These are phyloP conservation scores for Lupinus albus DNA, from an alignment of 306 rosid species.

Conservation along the genomic window DNA sequence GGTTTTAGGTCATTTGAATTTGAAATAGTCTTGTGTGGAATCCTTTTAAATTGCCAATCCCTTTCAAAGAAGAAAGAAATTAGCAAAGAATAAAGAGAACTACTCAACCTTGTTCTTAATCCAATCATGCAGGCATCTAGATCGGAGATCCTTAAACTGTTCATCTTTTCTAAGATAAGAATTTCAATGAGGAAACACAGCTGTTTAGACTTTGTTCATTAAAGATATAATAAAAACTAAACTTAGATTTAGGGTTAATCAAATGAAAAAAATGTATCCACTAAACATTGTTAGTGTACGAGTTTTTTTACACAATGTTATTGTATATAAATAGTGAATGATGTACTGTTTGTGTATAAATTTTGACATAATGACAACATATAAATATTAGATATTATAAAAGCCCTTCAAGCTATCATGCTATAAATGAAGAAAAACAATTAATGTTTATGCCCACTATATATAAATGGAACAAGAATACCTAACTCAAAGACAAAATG, in stretches of 20 bases:
- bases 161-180: constrained; percentile 52
- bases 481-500: not conserved
- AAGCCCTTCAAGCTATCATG: not conserved
- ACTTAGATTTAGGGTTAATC: constrained; percentile 5
- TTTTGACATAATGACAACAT: too few relatives aligned
- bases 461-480: not conserved
- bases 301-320: too few relatives aligned
- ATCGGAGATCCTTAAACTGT: constrained; percentile 43
- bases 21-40: constrained; percentile 51
- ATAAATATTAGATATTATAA: too few relatives aligned
- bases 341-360: too few relatives aligned
- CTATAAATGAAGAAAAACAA: not conserved
- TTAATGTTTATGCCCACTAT: not conserved
- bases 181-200: constrained; percentile 25
- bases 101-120: constrained; percentile 35
- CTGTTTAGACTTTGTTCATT: constrained; percentile 38
- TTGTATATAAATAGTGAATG: too few relatives aligned
- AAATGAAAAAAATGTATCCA: too few relatives aligned
- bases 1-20: constrained; percentile 48
- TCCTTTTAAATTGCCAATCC: constrained; percentile 40
- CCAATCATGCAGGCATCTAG: constrained; percentile 48
- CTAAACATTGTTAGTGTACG: too few relatives aligned
- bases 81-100: constrained; percentile 40
- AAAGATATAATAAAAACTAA: constrained; percentile 32
- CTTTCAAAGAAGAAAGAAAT: constrained; percentile 24